A percentile compares a stretch with the other conserved stretches of the same genome.
phyloP scores from a whole-genome alignment of 2,329 filamentous ascomycete genomes.

The Aspergillus sp. region DNA sequence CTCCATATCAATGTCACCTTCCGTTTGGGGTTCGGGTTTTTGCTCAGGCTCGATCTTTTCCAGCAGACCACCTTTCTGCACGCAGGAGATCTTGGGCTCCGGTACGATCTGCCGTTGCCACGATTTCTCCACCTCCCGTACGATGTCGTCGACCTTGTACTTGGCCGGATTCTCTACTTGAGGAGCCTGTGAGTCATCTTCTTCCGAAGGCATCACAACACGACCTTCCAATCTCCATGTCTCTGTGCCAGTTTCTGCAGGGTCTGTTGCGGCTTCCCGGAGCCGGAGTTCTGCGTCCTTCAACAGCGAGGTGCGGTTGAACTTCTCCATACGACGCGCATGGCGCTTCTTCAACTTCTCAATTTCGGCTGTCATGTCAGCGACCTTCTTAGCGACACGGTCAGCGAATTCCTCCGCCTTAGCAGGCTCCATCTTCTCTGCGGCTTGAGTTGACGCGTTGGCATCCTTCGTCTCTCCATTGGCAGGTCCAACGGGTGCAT shows the following conservation, averaged over 20 bases:
- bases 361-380: slow-evolving; percentile 76
- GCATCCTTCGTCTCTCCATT: slow-evolving; percentile 33
- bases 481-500: slow-evolving; percentile 52
- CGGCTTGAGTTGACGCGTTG: slow-evolving; percentile 46
- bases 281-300: slow-evolving; percentile 76
- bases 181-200: slow-evolving; percentile 38
- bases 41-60: slow-evolving; percentile 51
- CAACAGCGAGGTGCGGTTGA: slow-evolving; percentile 70
- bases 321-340: slow-evolving; percentile 70
- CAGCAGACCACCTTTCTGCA: slow-evolving; percentile 76
- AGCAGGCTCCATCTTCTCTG: slow-evolving; percentile 69
- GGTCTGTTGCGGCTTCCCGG: slow-evolving; percentile 63
- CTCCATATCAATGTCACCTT: slow-evolving; percentile 40
- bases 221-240: slow-evolving; percentile 65
- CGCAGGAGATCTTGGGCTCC: slow-evolving; percentile 66
- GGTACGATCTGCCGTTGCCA: slow-evolving; percentile 68
- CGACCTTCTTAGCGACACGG: slow-evolving; percentile 71
- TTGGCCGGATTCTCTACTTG: slow-evolving; percentile 47
- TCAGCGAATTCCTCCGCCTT: slow-evolving; percentile 82
- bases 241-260: slow-evolving; percentile 58
- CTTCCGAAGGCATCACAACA: slow-evolving; percentile 35
- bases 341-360: slow-evolving; percentile 81
- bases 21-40: slow-evolving; percentile 21
- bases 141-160: slow-evolving; percentile 66
- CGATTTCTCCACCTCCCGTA: slow-evolving; percentile 70